Base-by-base conservation (phyloP, 208 protist species). In the Acanthamoeba lenticulata region DNA sequence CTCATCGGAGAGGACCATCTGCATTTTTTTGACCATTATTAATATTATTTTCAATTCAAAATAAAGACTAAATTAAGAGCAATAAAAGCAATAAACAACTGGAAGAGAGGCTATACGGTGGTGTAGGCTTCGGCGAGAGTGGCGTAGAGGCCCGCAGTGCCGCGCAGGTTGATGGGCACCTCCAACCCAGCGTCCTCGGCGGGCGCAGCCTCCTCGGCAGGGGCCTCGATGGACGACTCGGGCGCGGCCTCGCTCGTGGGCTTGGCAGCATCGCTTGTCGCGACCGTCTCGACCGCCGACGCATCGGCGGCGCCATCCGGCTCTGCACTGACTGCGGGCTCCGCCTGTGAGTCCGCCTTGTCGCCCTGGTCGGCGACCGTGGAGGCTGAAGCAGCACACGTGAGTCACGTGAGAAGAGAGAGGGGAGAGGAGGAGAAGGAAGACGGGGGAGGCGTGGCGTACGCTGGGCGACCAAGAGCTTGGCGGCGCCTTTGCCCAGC, bases 71-170 rank as follows among this genome's bases (percentile, higher is more conserved):
- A 74, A 27, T 74, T 38, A 36, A 72, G 2, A 29, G 19, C 13
- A 1, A 2, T 24, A 74, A 9, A 29, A 0, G n/a, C 62, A 74
- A 79, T 1, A 38, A 1, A 79, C 4, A 38, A 7, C 7, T 0
- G 38, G 38, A n/a, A 34, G 27, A 52, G 6, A 21, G 24, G 17
- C 17, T 38, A 29, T 55, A 86, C 77, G 38, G 45, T 86, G 77
- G 27, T 17, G 24, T 60, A 47, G 45, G 44, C 77, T 13, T 27
- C 44, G 29, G 38, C 45, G 5, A 86, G 36, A 13, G 38, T 47
- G 44, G 77, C 77, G 7, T 60, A 86, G 44, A 86, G 77, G 11
- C 77, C 77, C 4, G 77, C 77, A 57, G 77, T 86, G 13, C 77
- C 77, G 29, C 77, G 38, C 11, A 86, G 77, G 27, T 86, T 86